phyloP scores from a whole-genome alignment of 2,329 filamentous ascomycete species.

The Hypoxylon sp. region DNA sequence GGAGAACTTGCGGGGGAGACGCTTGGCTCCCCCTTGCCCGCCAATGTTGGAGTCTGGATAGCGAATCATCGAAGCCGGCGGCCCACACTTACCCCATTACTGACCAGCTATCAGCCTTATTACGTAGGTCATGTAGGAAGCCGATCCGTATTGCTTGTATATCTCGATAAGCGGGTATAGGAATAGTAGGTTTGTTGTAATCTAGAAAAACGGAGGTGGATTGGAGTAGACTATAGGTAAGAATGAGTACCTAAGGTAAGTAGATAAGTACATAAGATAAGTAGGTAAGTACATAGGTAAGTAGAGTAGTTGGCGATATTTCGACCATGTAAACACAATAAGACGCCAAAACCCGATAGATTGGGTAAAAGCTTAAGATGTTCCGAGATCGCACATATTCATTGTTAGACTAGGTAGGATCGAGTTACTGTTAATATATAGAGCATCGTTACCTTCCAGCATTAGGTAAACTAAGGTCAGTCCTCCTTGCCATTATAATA shows the following conservation, averaged over 20 bases:
- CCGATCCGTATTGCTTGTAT: not conserved
- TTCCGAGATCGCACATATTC: not conserved
- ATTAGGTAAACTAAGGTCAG: not conserved
- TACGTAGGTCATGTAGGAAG: slow-evolving; percentile 19
- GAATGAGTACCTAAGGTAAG: not conserved
- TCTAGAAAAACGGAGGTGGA: too few relatives aligned
- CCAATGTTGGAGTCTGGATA: slow-evolving; percentile 5
- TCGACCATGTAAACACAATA: not conserved
- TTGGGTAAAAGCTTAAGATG: not conserved
- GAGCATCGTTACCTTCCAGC: not conserved
- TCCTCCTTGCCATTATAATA: not conserved
- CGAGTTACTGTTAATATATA: not conserved
- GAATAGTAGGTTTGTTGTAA: not conserved
- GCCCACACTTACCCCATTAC: slow-evolving; percentile 31
- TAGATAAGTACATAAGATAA: not conserved
- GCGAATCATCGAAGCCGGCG: slow-evolving; percentile 15
- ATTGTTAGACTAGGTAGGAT: not conserved
- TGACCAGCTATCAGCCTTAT: slow-evolving; percentile 34
- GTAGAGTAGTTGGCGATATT: not conserved
- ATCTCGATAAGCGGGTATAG: not conserved
- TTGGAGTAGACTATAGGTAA: not conserved
- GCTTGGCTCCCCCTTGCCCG: slow-evolving; percentile 35
- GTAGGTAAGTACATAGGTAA: not conserved
- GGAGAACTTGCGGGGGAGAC: slow-evolving; percentile 29
- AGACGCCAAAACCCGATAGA: not conserved